Base-by-base conservation (phyloP, 768 basidiomycete species). In the Cantharellus anzutake region DNA sequence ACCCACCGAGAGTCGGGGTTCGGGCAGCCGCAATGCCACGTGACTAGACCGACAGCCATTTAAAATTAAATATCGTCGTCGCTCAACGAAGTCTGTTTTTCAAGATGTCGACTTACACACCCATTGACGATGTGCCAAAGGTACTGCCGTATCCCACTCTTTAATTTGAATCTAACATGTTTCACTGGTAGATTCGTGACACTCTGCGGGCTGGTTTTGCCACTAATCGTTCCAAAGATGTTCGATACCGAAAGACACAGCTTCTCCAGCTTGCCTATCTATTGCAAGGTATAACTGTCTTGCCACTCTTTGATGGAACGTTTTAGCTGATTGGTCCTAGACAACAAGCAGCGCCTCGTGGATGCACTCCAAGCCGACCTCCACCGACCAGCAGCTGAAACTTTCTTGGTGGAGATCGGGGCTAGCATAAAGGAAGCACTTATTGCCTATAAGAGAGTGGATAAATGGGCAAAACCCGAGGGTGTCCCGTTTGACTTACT, bases 241-340 rank as follows among this genome's bases (percentile, higher is more conserved):
- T 89, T 59, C 75, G 74, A 7, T 86, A 76, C 66, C 76, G 89
- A 65, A 88, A 82, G 69, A 76, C 80, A 51, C 86, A 89, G 70
- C 74, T 92, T 35, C 74, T 81, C n/a, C 78, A 82, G 66, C 76
- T 92, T 7, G 80, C 76, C 37, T 56, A 62, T 51, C 38, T 62
- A 20, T 16, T 62, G 35, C 37, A 62, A 62, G 61, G 61, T 62
- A 44, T 42, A 44, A 48, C 52, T 40, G 16, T 14, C 35, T 55
- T 7, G 52, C 5, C 52, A 37, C 52, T 55, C 14, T 37, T n/a
- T n/a, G n/a, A n/a, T n/a, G n/a, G n/a, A n/a, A n/a, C 7, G 52
- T 55, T 55, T 44, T 59, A 41, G 3, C 41, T 37, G 2, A 0
- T 0, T 38, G 3, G 11, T 40, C 35, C 57, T 75, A 85, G 67